Evolutionary conservation across 345 rosid genomes (phyloP), one percentile per base, ranked within the genome.

Genomic region (Sisymbrium irio): DNA sequence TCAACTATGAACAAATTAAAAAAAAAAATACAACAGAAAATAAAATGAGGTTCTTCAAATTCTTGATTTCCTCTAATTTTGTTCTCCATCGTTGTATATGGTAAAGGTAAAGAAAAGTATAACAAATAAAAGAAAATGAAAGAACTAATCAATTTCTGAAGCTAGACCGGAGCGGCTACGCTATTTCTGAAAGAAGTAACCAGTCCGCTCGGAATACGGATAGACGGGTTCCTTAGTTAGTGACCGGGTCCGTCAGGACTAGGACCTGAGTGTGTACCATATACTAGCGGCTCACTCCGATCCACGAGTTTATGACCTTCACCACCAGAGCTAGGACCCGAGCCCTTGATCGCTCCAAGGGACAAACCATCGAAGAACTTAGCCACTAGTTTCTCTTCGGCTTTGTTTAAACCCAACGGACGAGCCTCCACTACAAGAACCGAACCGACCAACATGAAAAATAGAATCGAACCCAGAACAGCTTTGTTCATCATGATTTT

Each of bases 241-340:
- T 86, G 82, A 49, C 90, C 88, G 0, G 33, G 63, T 46, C 79
- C 78, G 0, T 80, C 72, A 0, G 81, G 32, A 53, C 81, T 82
- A 0, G 84, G 84, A 53, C 91, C 87, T 0, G 86, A 76, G 11
- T 83, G 27, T 55, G 64, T 80, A 28, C 77, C 73, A 46, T 69
- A 78, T 32, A 78, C 84, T 2, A 79, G 51, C 1, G 79, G 63
- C n/a, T 78, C 59, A 3, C 15, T 40, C 4, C 77, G 37, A 30
- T 78, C 74, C 6, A 65, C 66, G 46, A 35, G 73, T 30, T 30
- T 59, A 80, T 86, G 88, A 35, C 88, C 93, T 6, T 39, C 39
- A 15, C 85, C 86, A 68, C 90, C 78, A 37, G 73, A 66, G 61
- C 78, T 83, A 6, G 85, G 86, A 74, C 86, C 90, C 9, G 85